Base-by-base conservation (phyloP, 441 rosid genomes). In the Macaranga tanarius region DNA sequence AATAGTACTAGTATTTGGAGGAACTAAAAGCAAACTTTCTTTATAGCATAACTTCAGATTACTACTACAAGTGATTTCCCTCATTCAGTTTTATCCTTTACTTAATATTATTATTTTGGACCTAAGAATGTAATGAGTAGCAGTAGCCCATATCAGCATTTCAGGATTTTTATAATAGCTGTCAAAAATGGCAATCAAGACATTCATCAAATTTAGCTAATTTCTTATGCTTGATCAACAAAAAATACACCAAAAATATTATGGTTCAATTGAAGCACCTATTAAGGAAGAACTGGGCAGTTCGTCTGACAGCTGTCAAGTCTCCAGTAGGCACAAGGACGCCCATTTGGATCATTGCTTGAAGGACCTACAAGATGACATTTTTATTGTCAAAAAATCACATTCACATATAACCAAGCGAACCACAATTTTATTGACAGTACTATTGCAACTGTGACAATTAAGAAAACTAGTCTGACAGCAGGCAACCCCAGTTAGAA, bases 301-400 rank as follows among this genome's bases (percentile, higher is more conserved):
- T 95, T 79, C 99, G 82, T 80, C 97, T 86, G 75, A 95, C 89
- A 71, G 99, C 95, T 65, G 99, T 95, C 89, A 87, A 84, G 77
- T 95, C 99, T 75, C 99, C 99, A 47, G 98, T 95, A 65, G 99
- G 99, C 70, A 95, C 97, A 77, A 95, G 98, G 75, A 95, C 98
- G 71, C 99, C 99, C 99, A 95, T 95, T 84, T 92, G 98, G 82
- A 93, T 73, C 99, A 92, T 92, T 77, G 99, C 86, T 77, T 91
- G 83, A 81, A 95, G 92, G 77, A 95, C 96, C 99, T 95, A 83
- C 66, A 72, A 51, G 31, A 67, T 22, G 54, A 75, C 13, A 61
- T 73, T 42, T 60, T 4, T 56, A 56, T 48, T 25, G 40, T 57
- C 65, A 77, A 47, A 62, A 60, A 67, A 74, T 67, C 64, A 22